Evolutionary conservation across 257 asterid genomes (phyloP), one percentile per base, ranked within the genome.

Genomic region (Ballota nigra): DNA sequence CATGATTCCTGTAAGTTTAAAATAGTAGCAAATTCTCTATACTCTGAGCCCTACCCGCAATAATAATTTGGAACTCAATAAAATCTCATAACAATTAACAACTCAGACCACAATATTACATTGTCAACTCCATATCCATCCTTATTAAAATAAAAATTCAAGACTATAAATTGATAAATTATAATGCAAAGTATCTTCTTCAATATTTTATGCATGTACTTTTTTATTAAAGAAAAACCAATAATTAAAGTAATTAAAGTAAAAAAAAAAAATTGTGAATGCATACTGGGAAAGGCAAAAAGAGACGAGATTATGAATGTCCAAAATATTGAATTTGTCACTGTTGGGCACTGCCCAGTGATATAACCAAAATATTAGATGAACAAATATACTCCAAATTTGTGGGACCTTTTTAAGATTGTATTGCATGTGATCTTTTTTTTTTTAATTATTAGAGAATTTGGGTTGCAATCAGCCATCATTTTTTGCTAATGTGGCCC

Each of bases 341-440:
- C n/a, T n/a, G n/a, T n/a, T n/a, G n/a, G n/a, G n/a, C n/a, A n/a
- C n/a, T n/a, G n/a, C n/a, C n/a, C n/a, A n/a, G n/a, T n/a, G n/a
- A n/a, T n/a, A n/a, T n/a, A n/a, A n/a, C n/a, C n/a, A n/a, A n/a
- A n/a, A n/a, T n/a, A n/a, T n/a, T 5, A n/a, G 22, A 51, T 51
- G 24, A 18, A 49, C 4, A 52, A 51, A 51, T 7, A 22, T 12
- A 24, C 16, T 60, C 68, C 69, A 69, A 69, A 24, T 10, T 57
- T 43, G 80, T 81, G 75, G 78, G 85, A 60, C 85, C 70, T 60
- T 47, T n/a, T 47, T n/a, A 13, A 63, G 56, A 70, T 41, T 75
- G 45, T 57, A 22, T 34, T 61, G 74, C 83, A 74, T 78, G 83
- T 75, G 81, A 71, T 13, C 29, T 26, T 26, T 26, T 26, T 12